Evolutionary conservation across 164 flowering plant genomes (phyloP).

Genomic region (Akebia trifoliata): DNA sequence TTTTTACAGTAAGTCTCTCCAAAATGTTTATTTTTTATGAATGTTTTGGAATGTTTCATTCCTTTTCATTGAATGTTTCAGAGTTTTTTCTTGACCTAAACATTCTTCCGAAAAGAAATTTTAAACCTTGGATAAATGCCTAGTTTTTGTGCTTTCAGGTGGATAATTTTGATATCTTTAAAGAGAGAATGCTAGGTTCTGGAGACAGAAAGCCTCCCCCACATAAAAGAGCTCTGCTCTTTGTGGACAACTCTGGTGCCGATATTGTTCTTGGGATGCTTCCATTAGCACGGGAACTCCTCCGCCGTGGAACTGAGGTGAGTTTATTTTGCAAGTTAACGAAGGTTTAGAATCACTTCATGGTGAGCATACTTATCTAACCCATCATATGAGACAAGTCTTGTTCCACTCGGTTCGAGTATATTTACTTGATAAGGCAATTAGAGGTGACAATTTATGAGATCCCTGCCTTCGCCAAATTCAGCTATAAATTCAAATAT

Average conservation of each 20-base stretch:
- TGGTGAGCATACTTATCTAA: background rate
- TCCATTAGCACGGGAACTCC: conserved; percentile 94
- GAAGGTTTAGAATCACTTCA: background rate
- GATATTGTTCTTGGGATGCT: conserved; percentile 96
- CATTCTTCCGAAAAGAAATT: too few relatives aligned
- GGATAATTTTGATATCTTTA: conserved; percentile 82
- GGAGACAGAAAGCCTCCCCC: conserved; percentile 46
- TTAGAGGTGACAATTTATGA: too few relatives aligned
- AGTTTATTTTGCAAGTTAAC: conserved; percentile 13
- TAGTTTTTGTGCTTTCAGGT: conserved; percentile 42
- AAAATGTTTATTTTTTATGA: too few relatives aligned
- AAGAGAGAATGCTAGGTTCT: conserved; percentile 87
- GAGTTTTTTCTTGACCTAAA: too few relatives aligned
- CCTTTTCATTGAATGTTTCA: too few relatives aligned
- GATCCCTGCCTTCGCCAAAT: background rate
- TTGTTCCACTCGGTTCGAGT: background rate
- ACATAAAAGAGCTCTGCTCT: conserved; percentile 87
- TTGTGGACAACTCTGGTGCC: conserved; percentile 99
- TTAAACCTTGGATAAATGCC: background rate
- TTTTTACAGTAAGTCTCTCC: too few relatives aligned
- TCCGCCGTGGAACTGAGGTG: conserved; percentile 96
- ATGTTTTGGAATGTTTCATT: too few relatives aligned
- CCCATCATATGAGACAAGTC: background rate
- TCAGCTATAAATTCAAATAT: background rate
- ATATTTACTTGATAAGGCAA: too few relatives aligned